phyloP scores from a whole-genome alignment of 805 yeast genomes.

The Lachancea fermentati region DNA sequence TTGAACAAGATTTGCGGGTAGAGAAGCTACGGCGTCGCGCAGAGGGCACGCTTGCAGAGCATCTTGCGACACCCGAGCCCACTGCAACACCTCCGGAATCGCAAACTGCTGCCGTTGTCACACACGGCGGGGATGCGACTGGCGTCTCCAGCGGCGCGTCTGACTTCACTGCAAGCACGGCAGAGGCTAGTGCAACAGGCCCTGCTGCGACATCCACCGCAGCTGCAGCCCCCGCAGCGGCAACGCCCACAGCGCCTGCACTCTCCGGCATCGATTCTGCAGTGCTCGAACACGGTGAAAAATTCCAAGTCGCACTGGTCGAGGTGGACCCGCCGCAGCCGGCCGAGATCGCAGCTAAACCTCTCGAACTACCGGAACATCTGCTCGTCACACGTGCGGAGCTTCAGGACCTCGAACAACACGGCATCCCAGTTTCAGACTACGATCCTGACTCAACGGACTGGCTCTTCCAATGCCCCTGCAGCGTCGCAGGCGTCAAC shows the following conservation, averaged over 20 bases:
- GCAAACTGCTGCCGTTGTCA: neutral
- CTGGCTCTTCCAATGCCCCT: conserved; percentile 32
- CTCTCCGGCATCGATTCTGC: conserved; percentile 9
- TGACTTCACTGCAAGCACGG: too few species aligned
- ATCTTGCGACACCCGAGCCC: neutral
- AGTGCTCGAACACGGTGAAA: conserved; percentile 13
- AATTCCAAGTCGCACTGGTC: conserved; percentile 9
- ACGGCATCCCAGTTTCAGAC: conserved; percentile 16
- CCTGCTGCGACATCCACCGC: too few species aligned
- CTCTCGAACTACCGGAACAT: conserved; percentile 27
- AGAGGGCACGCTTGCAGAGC: neutral
- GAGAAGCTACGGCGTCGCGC: conserved; percentile 17
- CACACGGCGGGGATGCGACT: too few species aligned
- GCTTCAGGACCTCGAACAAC: conserved; percentile 16
- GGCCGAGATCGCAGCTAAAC: conserved; percentile 9
- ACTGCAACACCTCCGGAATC: conserved; percentile 1
- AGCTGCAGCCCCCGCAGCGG: too few species aligned
- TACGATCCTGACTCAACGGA: conserved; percentile 20
- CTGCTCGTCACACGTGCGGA: conserved; percentile 24
- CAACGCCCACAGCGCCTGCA: too few species aligned
- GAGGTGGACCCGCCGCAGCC: conserved; percentile 7
- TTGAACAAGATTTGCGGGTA: conserved; percentile 24
- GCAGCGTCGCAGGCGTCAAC: conserved; percentile 9
- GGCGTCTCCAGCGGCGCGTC: too few species aligned
- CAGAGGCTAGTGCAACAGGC: too few species aligned